Evolutionary conservation across 345 rosid genomes (phyloP).

Genomic region (Mangifera indica): DNA sequence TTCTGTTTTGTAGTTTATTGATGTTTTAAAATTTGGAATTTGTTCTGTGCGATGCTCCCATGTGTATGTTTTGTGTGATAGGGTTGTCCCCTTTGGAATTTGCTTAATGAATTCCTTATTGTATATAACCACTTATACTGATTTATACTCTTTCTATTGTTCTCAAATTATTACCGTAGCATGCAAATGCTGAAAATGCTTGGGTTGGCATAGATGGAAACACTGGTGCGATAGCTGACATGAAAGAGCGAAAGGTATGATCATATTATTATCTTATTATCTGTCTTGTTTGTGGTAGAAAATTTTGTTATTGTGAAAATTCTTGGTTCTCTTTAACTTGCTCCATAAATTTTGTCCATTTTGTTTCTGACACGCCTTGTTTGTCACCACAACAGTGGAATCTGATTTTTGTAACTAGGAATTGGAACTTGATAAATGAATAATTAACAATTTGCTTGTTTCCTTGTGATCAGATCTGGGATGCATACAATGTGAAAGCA

Average conservation of each 20-base stretch:
- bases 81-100: background rate
- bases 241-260: slow-evolving; percentile 80
- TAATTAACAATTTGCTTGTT: background rate
- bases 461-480: slow-evolving; percentile 66
- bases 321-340: background rate
- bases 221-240: slow-evolving; percentile 84
- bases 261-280: background rate
- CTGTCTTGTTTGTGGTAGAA: background rate
- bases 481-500: slow-evolving; percentile 90
- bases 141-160: background rate
- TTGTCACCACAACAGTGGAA: background rate
- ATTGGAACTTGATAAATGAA: background rate
- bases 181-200: slow-evolving; percentile 95
- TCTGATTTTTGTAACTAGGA: background rate
- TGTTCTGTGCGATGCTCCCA: background rate
- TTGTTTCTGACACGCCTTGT: background rate
- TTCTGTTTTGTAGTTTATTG: background rate
- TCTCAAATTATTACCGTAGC: slow-evolving; percentile 40
- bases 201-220: slow-evolving; percentile 95
- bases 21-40: background rate
- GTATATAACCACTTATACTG: background rate
- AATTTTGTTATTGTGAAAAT: background rate
- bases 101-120: too few species aligned
- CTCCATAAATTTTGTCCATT: background rate
- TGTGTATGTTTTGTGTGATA: background rate